phyloP scores from a whole-genome alignment of 345 rosid genomes.

The Hibiscus trionum region DNA sequence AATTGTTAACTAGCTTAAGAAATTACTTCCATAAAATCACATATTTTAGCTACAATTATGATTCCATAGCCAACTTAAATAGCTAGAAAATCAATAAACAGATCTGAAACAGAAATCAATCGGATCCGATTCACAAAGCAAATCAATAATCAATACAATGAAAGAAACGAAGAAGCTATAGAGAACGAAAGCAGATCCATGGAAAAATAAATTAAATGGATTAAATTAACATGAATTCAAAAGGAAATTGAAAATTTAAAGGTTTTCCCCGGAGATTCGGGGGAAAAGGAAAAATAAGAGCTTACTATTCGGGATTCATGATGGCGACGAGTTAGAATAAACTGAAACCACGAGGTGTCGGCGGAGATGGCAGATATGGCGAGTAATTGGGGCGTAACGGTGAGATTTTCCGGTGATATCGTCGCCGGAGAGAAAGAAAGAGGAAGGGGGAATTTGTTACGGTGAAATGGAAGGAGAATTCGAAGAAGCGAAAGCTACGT shows the following conservation, averaged over 20 bases:
- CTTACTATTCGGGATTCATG: constrained; percentile 98
- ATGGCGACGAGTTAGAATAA: constrained; percentile 15
- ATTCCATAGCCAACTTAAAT: not conserved
- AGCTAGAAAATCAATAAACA: constrained; percentile 9
- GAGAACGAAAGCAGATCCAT: not conserved
- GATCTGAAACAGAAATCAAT: constrained; percentile 23
- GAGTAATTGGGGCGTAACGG: not conserved
- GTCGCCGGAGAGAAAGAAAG: constrained; percentile 24
- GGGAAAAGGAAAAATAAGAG: not conserved
- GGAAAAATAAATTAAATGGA: not conserved
- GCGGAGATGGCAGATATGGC: not conserved
- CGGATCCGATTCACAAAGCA: constrained; percentile 21
- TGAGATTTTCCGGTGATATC: constrained; percentile 17
- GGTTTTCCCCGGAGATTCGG: not conserved
- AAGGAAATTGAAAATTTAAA: not conserved
- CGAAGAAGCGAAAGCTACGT: constrained; percentile 1
- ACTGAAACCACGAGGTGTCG: constrained; percentile 15
- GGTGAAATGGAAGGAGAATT: not conserved
- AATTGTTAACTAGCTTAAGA: not conserved
- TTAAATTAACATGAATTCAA: not conserved
- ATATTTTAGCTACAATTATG: not conserved
- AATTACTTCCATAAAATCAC: not conserved
- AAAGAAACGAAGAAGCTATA: not conserved
- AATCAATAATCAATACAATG: not conserved
- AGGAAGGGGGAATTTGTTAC: not conserved